phyloP scores from a whole-genome alignment of 2,329 filamentous ascomycete genomes.

The Cladosporium phlei region DNA sequence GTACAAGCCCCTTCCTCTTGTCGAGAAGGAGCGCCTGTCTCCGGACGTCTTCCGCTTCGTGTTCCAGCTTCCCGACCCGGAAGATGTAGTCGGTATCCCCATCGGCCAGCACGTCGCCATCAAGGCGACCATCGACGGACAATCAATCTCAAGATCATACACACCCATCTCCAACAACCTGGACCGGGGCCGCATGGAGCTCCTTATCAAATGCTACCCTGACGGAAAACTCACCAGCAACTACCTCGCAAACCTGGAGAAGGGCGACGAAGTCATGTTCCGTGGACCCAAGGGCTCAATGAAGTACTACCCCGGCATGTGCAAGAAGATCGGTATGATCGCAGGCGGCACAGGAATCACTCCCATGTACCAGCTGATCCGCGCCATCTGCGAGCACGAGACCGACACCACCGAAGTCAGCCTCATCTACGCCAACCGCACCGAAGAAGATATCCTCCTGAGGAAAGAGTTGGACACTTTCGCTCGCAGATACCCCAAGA shows the following conservation, averaged over 20 bases:
- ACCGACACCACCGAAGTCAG: constrained; percentile 53
- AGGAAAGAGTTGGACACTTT: constrained; percentile 53
- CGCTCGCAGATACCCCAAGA: constrained; percentile 44
- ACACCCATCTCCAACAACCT: constrained; percentile 30
- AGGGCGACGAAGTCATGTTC: constrained; percentile 49
- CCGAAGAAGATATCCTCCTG: constrained; percentile 58
- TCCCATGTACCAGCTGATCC: constrained; percentile 59
- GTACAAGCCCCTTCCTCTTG: constrained; percentile 48
- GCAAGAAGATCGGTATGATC: constrained; percentile 51
- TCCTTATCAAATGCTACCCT: constrained; percentile 51
- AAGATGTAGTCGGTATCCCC: constrained; percentile 30
- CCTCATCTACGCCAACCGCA: constrained; percentile 57
- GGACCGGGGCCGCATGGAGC: constrained; percentile 43
- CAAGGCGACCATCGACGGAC: constrained; percentile 23
- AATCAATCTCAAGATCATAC: constrained; percentile 21
- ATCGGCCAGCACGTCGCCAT: constrained; percentile 35
- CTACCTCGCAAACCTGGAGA: constrained; percentile 45
- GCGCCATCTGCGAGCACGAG: constrained; percentile 59
- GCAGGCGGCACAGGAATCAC: constrained; percentile 52
- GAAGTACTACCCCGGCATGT: constrained; percentile 44
- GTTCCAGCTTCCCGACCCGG: constrained; percentile 24
- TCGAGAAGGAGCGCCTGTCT: constrained; percentile 18
- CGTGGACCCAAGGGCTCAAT: constrained; percentile 56
- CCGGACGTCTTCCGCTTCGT: constrained; percentile 25
- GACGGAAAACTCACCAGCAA: constrained; percentile 40